phyloP scores from a whole-genome alignment of 2,329 filamentous ascomycete species.

The Neopestalotiopsis rosae region DNA sequence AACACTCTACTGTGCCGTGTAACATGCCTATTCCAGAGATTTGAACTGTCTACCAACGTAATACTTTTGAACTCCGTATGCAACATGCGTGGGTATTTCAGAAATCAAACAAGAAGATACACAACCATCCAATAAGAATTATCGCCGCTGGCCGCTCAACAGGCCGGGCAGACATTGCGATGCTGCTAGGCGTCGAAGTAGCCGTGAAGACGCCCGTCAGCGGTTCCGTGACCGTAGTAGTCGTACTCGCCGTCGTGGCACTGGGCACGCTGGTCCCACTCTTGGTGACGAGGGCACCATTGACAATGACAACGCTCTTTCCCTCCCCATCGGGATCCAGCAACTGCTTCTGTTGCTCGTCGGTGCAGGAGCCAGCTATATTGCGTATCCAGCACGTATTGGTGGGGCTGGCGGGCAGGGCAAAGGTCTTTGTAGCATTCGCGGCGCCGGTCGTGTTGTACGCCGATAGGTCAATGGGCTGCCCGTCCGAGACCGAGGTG shows the following conservation, averaged over 20 bases:
- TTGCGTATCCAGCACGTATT: slow-evolving; percentile 62
- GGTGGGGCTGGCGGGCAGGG: slow-evolving; percentile 45
- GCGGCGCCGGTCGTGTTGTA: slow-evolving; percentile 55
- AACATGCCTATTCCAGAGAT: background rate
- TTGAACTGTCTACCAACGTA: background rate
- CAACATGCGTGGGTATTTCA: background rate
- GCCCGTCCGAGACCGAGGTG: slow-evolving; percentile 49
- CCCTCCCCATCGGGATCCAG: slow-evolving; percentile 15
- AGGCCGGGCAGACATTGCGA: background rate
- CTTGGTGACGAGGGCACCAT: slow-evolving; percentile 25
- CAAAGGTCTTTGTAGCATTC: slow-evolving; percentile 54
- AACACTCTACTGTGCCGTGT: too few species aligned
- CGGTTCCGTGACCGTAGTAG: slow-evolving; percentile 4
- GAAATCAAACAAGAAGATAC: background rate
- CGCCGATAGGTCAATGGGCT: slow-evolving; percentile 47
- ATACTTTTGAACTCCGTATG: background rate
- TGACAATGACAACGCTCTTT: slow-evolving; percentile 21
- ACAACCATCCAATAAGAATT: background rate
- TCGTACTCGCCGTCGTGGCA: background rate
- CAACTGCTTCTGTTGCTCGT: slow-evolving; percentile 44
- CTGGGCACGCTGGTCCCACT: slow-evolving; percentile 5
- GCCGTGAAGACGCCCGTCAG: slow-evolving; percentile 19
- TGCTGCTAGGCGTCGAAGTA: slow-evolving; percentile 15
- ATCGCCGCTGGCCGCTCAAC: background rate
- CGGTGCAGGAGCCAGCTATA: slow-evolving; percentile 53